phyloP scores from a whole-genome alignment of 495 filamentous ascomycete genomes.

The Xylaria sp. region DNA sequence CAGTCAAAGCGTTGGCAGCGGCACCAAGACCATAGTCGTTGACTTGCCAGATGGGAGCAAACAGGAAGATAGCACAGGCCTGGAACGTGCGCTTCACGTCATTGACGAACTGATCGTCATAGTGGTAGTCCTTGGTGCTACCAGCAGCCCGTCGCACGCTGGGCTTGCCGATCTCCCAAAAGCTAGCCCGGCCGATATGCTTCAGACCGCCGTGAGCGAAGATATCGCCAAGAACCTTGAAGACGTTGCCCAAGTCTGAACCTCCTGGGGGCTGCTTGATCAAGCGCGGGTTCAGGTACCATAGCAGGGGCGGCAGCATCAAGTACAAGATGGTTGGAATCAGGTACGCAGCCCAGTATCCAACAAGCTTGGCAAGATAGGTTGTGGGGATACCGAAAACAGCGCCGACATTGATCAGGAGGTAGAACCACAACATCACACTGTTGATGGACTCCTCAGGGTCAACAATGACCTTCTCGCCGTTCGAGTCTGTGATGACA shows the following conservation, averaged over 20 bases:
- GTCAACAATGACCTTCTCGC: conserved; percentile 78
- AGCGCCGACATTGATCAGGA: conserved; percentile 79
- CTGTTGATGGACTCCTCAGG: conserved; percentile 76
- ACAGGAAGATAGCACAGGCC: conserved; percentile 60
- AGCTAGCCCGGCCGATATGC: conserved; percentile 58
- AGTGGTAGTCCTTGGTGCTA: conserved; percentile 46
- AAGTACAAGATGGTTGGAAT: conserved; percentile 68
- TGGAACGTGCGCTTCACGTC: conserved; percentile 60
- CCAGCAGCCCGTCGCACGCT: conserved; percentile 57
- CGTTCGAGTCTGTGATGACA: conserved; percentile 68
- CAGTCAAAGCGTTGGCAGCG: conserved; percentile 60
- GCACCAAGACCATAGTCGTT: conserved; percentile 55
- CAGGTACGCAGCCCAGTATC: conserved; percentile 76
- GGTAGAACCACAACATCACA: conserved; percentile 70
- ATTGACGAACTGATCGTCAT: conserved; percentile 58
- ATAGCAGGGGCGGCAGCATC: conserved; percentile 59
- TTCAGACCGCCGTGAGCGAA: conserved; percentile 59
- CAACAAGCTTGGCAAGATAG: conserved; percentile 57
- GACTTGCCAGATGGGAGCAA: conserved; percentile 70
- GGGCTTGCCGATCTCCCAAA: conserved; percentile 67
- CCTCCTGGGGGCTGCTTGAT: conserved; percentile 59
- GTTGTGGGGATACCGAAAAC: conserved; percentile 59
- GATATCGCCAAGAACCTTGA: conserved; percentile 58
- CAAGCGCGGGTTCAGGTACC: conserved; percentile 54
- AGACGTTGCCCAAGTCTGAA: conserved; percentile 59